Evolutionary conservation across 192 early-diverging fungal species (phyloP).

Genomic region (Coemansia sp.): DNA sequence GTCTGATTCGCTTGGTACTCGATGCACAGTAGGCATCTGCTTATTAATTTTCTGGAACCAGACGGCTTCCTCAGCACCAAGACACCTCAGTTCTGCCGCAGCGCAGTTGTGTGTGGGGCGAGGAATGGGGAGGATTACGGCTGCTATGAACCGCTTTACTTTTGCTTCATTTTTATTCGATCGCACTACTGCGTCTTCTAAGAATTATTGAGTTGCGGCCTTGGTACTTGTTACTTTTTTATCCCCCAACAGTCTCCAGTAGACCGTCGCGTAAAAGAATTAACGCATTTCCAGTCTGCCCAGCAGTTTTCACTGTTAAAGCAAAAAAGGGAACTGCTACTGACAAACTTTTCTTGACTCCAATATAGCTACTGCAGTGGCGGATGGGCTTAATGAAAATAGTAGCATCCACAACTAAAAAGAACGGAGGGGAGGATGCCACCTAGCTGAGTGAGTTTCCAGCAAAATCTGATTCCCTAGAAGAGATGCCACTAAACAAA

Average conservation of each 20-base stretch:
- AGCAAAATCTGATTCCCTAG: not conserved
- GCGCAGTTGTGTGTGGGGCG: not conserved
- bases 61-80: not conserved
- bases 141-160: conserved; percentile 1
- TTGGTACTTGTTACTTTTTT: not conserved
- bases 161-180: not conserved
- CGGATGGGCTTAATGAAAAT: conserved; percentile 8
- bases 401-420: not conserved
- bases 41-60: not conserved
- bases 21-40: not conserved
- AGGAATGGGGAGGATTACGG: not conserved
- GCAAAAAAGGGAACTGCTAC: not conserved
- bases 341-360: not conserved
- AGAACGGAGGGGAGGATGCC: not conserved
- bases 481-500: not conserved
- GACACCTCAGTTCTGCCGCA: not conserved
- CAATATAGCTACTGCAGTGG: conserved; percentile 11
- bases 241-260: not conserved
- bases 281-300: not conserved
- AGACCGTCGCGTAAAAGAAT: not conserved
- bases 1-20: not conserved
- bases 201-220: conserved; percentile 3
- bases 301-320: not conserved
- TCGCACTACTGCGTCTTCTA: not conserved
- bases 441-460: not conserved